Evolutionary conservation across 2,329 filamentous ascomycete species (phyloP).

Genomic region (Hypoxylon sp.): DNA sequence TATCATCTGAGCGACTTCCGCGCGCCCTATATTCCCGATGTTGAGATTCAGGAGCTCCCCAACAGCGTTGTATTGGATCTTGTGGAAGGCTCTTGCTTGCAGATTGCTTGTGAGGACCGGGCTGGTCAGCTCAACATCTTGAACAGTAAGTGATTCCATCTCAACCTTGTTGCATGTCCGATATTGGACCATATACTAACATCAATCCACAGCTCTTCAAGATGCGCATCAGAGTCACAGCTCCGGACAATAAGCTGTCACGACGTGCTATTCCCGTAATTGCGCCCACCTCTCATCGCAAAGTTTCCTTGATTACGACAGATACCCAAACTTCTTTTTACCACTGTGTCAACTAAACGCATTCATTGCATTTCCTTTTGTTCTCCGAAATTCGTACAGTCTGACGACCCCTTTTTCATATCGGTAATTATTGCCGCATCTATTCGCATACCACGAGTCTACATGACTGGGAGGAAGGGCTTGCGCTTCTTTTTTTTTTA

Average conservation of each 20-base stretch:
- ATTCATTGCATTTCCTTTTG: constrained; percentile 43
- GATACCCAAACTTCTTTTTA: constrained; percentile 40
- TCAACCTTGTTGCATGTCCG: background rate
- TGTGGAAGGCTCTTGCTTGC: constrained; percentile 66
- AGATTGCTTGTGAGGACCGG: constrained; percentile 71
- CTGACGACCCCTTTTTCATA: constrained; percentile 24
- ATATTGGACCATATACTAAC: constrained; percentile 40
- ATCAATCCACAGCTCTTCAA: constrained; percentile 50
- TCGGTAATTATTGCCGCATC: constrained; percentile 18
- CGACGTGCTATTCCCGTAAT: constrained; percentile 12
- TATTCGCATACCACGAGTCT: constrained; percentile 15
- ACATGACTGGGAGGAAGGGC: constrained; percentile 11
- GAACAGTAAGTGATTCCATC: constrained; percentile 55
- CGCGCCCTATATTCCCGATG: constrained; percentile 81
- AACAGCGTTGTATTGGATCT: constrained; percentile 77
- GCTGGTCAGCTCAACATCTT: constrained; percentile 64
- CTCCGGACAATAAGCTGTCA: constrained; percentile 43
- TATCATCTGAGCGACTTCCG: constrained; percentile 89
- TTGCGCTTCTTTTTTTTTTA: constrained; percentile 31
- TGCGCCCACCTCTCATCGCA: too few species aligned
- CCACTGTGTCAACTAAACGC: constrained; percentile 30
- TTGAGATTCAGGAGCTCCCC: constrained; percentile 90
- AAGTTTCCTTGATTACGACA: constrained; percentile 41
- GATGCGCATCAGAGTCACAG: constrained; percentile 52
- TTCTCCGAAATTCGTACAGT: constrained; percentile 32